Evolutionary conservation across 176 grass and related monocot genomes (phyloP).

Genomic region (Cenchrus fungigraminus): DNA sequence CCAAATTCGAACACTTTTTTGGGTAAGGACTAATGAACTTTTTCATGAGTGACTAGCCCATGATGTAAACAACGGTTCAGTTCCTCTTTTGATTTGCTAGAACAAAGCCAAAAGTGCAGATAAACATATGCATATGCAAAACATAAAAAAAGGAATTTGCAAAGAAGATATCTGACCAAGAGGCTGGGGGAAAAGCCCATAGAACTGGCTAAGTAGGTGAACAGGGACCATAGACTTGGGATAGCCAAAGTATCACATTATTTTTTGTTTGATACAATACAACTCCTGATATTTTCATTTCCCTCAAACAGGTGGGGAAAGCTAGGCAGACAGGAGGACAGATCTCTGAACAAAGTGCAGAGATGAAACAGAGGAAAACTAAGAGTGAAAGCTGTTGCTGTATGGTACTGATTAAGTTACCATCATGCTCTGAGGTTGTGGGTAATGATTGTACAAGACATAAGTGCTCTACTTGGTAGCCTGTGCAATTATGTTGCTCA

Average conservation of each 20-base stretch:
- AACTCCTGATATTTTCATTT: neutral
- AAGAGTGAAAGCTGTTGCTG: slow-evolving; percentile 8
- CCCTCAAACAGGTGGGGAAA: neutral
- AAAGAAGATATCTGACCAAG: neutral
- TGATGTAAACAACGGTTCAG: slow-evolving; percentile 6
- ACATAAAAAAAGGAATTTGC: neutral
- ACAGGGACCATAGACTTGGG: neutral
- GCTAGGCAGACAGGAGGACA: neutral
- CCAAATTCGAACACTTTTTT: neutral
- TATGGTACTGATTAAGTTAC: slow-evolving; percentile 37
- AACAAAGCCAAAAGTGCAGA: neutral
- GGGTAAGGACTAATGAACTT: neutral
- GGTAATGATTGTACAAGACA: slow-evolving; percentile 44
- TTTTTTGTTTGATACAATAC: neutral
- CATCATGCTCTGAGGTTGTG: slow-evolving; percentile 35
- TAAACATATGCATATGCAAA: neutral
- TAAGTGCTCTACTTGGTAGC: slow-evolving; percentile 65
- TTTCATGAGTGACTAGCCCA: neutral
- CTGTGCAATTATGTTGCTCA: slow-evolving; percentile 76
- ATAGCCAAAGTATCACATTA: neutral
- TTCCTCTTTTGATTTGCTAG: neutral
- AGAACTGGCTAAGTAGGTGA: neutral
- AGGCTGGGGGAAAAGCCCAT: neutral
- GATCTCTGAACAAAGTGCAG: slow-evolving; percentile 27
- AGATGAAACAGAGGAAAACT: neutral